Conservation (phyloP, 768 basidiomycete genomes). For the Termitomyces sp. region DNA sequence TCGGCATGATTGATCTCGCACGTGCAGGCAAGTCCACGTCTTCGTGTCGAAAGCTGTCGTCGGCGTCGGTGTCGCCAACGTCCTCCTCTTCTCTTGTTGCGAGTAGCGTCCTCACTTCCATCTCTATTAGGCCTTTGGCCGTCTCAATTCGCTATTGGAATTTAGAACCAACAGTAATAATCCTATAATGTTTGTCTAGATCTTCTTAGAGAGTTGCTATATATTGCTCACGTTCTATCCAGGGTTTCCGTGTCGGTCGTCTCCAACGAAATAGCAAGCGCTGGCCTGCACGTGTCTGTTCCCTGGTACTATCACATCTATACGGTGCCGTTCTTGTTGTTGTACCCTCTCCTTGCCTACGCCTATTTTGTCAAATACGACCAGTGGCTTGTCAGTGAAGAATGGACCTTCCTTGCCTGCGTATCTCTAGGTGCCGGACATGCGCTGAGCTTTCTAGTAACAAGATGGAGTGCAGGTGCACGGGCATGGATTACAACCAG, state of each 20-base stretch:
- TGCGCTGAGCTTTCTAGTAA: conserved; percentile 88
- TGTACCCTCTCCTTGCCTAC: conserved; percentile 84
- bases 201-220: neutral
- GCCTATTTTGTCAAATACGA: conserved; percentile 92
- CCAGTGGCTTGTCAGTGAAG: conserved; percentile 86
- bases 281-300: conserved; percentile 62
- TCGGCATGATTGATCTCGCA: conserved; percentile 10
- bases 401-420: conserved; percentile 96
- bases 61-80: conserved; percentile 1
- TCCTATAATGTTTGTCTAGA: conserved; percentile 13
- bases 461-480: conserved; percentile 83
- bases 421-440: conserved; percentile 83
- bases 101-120: neutral
- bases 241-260: conserved; percentile 52
- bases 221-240: conserved; percentile 3
- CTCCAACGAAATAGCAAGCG: conserved; percentile 65
- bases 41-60: too few species aligned
- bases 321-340: conserved; percentile 69
- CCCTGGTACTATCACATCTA: conserved; percentile 76
- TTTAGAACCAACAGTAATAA: conserved; percentile 8
- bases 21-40: conserved; percentile 6
- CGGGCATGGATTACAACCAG: conserved; percentile 78
- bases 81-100: neutral
- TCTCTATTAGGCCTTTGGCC: conserved; percentile 8
- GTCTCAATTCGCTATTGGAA: neutral